Base-by-base conservation (phyloP, 1,284 basidiomycete genomes). In the Cronartium ribicola region DNA sequence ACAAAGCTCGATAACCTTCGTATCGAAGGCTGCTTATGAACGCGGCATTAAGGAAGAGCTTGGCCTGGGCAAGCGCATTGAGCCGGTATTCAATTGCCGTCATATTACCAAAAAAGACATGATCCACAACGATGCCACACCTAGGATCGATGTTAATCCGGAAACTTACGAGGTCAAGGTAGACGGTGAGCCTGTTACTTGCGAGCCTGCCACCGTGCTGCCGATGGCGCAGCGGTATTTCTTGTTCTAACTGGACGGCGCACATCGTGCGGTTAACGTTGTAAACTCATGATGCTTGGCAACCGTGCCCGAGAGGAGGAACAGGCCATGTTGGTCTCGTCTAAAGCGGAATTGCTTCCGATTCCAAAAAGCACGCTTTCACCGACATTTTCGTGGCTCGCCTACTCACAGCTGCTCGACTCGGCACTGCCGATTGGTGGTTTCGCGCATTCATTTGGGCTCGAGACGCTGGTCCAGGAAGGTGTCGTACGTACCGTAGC, bases 81-180 rank as follows among this genome's bases (percentile, higher is more conserved):
- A 89, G 77, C 87, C 91, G 0, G 95, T 98, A 48, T 85, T 84
- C 75, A 86, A 86, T 13, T 98, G 94, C 79, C 85, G 94, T 40
- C 83, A 82, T 1, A 85, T 98, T 63, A 85, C 82, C 39, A 98
- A 98, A 84, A 86, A 85, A 79, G 89, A 94, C 80, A 94, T 98
- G 92, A 98, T 96, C 83, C 90, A 88, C 86, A 98, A 98, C 82
- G 84, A 87, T 75, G 82, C 85, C 66, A 87, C 88, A 77, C 96
- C 95, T 1, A 85, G 85, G 80, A 91, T 98, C 86, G 83, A 77
- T 14, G 94, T 98, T 59, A 92, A 98, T 81, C 91, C 96, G 0
- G 95, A 98, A 83, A 91, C 85, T 70, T 97, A 95, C 81, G 89
- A 90, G 75, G 93, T 96, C 5, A 83, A 83, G 11, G 92, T 91